Percentiles rank a stretch among this genome's conserved stretches.
Conservation (phyloP, 805 yeast genomes). For the Ogataea populi-albae region DNA sequence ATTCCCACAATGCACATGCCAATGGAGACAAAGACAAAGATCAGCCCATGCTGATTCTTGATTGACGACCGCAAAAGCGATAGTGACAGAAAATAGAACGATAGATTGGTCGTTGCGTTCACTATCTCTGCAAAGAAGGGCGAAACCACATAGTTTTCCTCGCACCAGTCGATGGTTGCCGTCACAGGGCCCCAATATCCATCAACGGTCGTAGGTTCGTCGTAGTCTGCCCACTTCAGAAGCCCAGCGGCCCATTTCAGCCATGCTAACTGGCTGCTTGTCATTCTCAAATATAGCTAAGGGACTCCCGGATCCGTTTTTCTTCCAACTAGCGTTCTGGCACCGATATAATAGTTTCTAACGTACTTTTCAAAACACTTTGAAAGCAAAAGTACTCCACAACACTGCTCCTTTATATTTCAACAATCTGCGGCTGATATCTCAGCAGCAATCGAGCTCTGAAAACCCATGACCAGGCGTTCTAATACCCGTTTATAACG, state of each 20-base stretch:
- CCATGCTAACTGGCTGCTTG: neutral
- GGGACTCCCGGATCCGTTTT: neutral
- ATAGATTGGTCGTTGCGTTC: conserved; percentile 77
- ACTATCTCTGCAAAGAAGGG: conserved; percentile 83
- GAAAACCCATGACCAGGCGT: too few relatives aligned
- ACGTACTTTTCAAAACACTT: too few relatives aligned
- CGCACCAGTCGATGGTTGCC: conserved; percentile 97
- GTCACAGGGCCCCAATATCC: conserved; percentile 82
- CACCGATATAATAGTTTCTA: too few relatives aligned
- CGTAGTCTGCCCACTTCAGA: conserved; percentile 14
- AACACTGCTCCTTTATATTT: too few relatives aligned
- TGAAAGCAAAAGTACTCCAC: too few relatives aligned
- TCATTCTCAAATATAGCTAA: neutral
- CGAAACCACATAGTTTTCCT: conserved; percentile 89
- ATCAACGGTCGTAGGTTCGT: conserved; percentile 16
- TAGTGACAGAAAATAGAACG: conserved; percentile 40
- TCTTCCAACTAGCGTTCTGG: neutral
- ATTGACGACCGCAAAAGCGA: conserved; percentile 47
- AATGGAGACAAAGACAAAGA: conserved; percentile 65
- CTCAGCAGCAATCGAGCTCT: too few relatives aligned
- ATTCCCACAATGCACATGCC: conserved; percentile 87
- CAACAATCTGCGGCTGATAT: too few relatives aligned
- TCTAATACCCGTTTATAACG: too few relatives aligned
- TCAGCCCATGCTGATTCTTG: conserved; percentile 56
- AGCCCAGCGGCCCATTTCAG: neutral